Conservation (phyloP, 2,329 filamentous ascomycete species). For the Huntiella omanensis region DNA sequence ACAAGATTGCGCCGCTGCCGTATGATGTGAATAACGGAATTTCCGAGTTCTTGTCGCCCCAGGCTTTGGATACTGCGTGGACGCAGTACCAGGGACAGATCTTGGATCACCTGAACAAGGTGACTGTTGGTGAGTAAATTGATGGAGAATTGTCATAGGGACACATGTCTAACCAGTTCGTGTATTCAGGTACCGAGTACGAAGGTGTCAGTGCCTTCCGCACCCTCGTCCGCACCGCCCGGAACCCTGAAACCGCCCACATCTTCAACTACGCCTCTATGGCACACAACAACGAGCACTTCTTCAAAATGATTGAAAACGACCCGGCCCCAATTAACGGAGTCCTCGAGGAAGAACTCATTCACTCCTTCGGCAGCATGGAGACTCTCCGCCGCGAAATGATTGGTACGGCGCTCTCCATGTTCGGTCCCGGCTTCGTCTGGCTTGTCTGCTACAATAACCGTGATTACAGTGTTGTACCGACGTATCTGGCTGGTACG, state of each 20-base stretch:
- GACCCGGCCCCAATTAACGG: conserved; percentile 33
- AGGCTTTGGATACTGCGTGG: conserved; percentile 62
- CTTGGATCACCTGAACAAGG: conserved; percentile 55
- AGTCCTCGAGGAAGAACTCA: conserved; percentile 38
- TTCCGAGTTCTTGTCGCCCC: conserved; percentile 48
- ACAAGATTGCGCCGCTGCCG: conserved; percentile 27
- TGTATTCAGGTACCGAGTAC: conserved; percentile 38
- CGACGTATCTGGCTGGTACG: conserved; percentile 80
- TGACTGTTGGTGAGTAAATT: conserved; percentile 45
- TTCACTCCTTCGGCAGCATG: conserved; percentile 58
- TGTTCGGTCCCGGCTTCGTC: conserved; percentile 95
- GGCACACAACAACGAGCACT: conserved; percentile 80
- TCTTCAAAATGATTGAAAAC: conserved; percentile 42
- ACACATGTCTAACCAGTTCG: conserved; percentile 1
- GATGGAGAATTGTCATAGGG: not conserved
- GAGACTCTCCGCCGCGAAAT: conserved; percentile 69
- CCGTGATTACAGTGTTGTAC: conserved; percentile 46
- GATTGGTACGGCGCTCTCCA: conserved; percentile 59
- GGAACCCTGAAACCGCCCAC: conserved; percentile 56
- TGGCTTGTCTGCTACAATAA: conserved; percentile 58
- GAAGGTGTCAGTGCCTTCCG: conserved; percentile 43
- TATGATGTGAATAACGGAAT: conserved; percentile 34
- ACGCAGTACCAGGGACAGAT: conserved; percentile 61
- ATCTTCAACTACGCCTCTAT: conserved; percentile 94
- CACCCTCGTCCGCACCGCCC: conserved; percentile 57